Conservation (phyloP, 1,139 yeast species). For the Kodamaea suecica region DNA sequence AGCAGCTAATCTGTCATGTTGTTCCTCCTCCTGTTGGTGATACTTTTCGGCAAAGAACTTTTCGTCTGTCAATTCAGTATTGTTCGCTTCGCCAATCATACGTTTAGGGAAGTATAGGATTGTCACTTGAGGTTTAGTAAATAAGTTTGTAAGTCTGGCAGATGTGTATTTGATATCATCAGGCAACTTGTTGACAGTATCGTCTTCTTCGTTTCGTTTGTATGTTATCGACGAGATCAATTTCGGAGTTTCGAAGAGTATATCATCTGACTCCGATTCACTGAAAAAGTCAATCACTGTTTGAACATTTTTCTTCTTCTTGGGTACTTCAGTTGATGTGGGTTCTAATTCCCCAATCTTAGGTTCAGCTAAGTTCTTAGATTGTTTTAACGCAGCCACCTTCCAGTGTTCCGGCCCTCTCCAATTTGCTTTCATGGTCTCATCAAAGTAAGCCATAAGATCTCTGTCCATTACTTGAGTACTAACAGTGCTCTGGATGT, state of each 20-base stretch:
- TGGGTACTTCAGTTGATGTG: constrained; percentile 11
- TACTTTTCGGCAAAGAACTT: constrained; percentile 73
- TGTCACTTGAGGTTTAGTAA: constrained; percentile 59
- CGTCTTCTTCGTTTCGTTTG: constrained; percentile 25
- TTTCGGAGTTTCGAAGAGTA: constrained; percentile 51
- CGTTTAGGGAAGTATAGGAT: constrained; percentile 31
- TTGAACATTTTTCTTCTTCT: constrained; percentile 32
- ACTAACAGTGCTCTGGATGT: constrained; percentile 14
- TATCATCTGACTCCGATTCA: constrained; percentile 35
- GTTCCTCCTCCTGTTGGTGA: constrained; percentile 37
- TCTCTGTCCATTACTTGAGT: constrained; percentile 57
- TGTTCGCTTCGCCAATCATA: constrained; percentile 10
- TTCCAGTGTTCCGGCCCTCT: constrained; percentile 96
- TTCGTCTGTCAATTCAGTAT: constrained; percentile 51
- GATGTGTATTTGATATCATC: constrained; percentile 74
- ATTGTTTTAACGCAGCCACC: constrained; percentile 55
- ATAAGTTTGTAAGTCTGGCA: constrained; percentile 60
- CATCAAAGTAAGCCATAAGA: constrained; percentile 78
- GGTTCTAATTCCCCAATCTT: constrained; percentile 5
- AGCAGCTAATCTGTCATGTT: constrained; percentile 36
- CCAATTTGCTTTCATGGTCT: constrained; percentile 68
- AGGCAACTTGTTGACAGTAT: constrained; percentile 54
- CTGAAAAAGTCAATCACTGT: constrained; percentile 51
- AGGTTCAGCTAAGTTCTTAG: constrained; percentile 14
- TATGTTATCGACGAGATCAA: constrained; percentile 22